Percentiles rank a stretch among this genome's conserved stretches.
Evolutionary conservation across 2,329 filamentous ascomycete genomes (phyloP).

Genomic region (Tolypocladium nubicola): DNA sequence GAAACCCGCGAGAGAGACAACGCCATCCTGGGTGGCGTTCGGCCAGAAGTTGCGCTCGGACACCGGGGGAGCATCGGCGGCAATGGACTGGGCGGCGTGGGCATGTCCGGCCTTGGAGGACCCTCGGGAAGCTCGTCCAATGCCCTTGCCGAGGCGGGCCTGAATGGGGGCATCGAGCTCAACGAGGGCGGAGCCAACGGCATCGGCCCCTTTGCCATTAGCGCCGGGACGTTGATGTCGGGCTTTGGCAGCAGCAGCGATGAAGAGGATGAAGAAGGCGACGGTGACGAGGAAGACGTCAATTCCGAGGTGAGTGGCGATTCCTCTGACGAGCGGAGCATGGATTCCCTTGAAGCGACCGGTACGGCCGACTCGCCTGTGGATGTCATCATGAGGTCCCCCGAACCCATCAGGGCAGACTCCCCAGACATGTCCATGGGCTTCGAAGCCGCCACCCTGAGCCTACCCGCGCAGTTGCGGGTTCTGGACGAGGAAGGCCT

Average conservation of each 20-base stretch:
- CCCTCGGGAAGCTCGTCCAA: constrained; percentile 40
- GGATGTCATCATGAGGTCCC: constrained; percentile 21
- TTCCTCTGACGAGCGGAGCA: constrained; percentile 21
- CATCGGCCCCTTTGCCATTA: constrained; percentile 62
- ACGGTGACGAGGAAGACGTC: constrained; percentile 69
- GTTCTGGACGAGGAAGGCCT: constrained; percentile 2
- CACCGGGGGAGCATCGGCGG: constrained; percentile 55
- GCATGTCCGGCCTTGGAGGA: constrained; percentile 33
- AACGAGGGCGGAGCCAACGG: constrained; percentile 53
- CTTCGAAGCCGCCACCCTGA: constrained; percentile 4
- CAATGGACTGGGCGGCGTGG: constrained; percentile 35
- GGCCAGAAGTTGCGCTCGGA: constrained; percentile 80
- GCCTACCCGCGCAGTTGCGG: constrained; percentile 4
- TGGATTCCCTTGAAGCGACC: constrained; percentile 15
- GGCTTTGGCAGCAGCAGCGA: constrained; percentile 93
- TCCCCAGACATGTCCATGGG: constrained; percentile 10
- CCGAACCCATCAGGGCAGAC: constrained; percentile 14
- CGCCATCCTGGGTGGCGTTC: constrained; percentile 90
- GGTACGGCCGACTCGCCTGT: constrained; percentile 15
- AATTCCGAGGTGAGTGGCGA: constrained; percentile 52
- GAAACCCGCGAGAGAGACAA: constrained; percentile 95
- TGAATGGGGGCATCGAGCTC: constrained; percentile 66
- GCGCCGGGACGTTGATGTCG: constrained; percentile 66
- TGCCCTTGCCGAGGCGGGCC: constrained; percentile 68
- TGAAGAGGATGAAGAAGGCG: constrained; percentile 91